A percentile compares a stretch with the other conserved stretches of the same genome.
Conservation (phyloP, 306 rosid species). For the Potentilla sterilis region DNA sequence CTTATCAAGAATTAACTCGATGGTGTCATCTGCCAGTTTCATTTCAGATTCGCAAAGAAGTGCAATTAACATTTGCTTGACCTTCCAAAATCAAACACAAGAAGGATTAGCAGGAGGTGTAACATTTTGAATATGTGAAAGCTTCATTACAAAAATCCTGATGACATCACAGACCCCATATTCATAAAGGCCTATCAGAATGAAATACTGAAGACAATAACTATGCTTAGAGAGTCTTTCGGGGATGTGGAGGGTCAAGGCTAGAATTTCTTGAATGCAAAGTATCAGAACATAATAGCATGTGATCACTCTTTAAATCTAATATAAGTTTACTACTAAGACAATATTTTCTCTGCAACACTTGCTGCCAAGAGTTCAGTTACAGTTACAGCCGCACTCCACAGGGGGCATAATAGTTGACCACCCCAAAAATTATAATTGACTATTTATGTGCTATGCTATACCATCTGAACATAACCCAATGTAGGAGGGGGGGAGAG, state of each 20-base stretch:
- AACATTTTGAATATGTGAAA: not conserved
- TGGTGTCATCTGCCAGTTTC: conserved; percentile 76
- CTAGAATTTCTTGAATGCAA: not conserved
- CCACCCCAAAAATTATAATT: not conserved
- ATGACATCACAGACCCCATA: not conserved
- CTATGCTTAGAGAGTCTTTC: not conserved
- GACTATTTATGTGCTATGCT: not conserved
- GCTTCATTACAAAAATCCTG: not conserved
- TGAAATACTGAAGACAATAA: not conserved
- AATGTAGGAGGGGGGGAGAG: too few species aligned
- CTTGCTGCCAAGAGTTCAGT: not conserved
- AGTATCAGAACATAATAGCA: not conserved
- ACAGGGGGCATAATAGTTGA: not conserved
- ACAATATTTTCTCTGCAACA: not conserved
- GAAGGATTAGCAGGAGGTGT: not conserved
- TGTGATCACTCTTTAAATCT: not conserved
- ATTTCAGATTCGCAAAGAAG: conserved; percentile 80
- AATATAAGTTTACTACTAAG: not conserved
- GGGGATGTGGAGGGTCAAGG: not conserved
- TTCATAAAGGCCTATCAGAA: not conserved
- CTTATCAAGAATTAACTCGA: conserved; percentile 73
- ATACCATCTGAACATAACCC: not conserved
- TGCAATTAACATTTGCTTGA: conserved; percentile 82
- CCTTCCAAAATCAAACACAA: conserved; percentile 46
- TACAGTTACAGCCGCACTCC: not conserved